Conservation (phyloP, 2,329 filamentous ascomycete species). For the Claviceps pazoutovae region DNA sequence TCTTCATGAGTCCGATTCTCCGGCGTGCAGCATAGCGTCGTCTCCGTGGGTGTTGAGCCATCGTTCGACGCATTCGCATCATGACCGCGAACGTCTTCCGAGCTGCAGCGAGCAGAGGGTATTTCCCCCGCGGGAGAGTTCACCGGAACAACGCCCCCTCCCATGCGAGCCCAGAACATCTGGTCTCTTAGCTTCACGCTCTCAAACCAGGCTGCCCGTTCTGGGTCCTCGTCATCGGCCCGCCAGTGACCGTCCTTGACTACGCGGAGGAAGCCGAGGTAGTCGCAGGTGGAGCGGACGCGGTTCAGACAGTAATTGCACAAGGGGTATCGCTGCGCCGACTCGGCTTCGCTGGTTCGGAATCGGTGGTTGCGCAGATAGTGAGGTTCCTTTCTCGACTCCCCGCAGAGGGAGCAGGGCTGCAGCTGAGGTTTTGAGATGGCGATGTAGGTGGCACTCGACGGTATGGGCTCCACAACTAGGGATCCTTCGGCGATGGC, state of each 20-base stretch:
- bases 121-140: conserved; percentile 9
- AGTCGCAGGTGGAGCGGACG: conserved; percentile 80
- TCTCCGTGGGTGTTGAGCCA: not conserved
- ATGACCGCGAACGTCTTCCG: not conserved
- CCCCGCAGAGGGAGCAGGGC: conserved; percentile 80
- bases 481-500: conserved; percentile 75
- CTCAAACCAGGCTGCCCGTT: conserved; percentile 88
- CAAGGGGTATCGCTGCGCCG: conserved; percentile 75
- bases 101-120: not conserved
- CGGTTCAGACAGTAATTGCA: conserved; percentile 78
- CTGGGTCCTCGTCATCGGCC: conserved; percentile 67
- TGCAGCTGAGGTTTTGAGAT: conserved; percentile 41
- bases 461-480: conserved; percentile 75
- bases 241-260: conserved; percentile 88
- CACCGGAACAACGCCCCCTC: conserved; percentile 74
- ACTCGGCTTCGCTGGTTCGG: conserved; percentile 73
- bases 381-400: conserved; percentile 54
- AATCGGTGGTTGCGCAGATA: conserved; percentile 78
- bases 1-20: not conserved
- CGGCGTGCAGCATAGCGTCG: not conserved
- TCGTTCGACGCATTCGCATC: not conserved
- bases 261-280: conserved; percentile 80
- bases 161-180: conserved; percentile 94
- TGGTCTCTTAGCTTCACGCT: conserved; percentile 77
- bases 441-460: conserved; percentile 35